Base-by-base conservation (phyloP, 768 basidiomycete genomes). In the Tylopilus rubrobrunneus region DNA sequence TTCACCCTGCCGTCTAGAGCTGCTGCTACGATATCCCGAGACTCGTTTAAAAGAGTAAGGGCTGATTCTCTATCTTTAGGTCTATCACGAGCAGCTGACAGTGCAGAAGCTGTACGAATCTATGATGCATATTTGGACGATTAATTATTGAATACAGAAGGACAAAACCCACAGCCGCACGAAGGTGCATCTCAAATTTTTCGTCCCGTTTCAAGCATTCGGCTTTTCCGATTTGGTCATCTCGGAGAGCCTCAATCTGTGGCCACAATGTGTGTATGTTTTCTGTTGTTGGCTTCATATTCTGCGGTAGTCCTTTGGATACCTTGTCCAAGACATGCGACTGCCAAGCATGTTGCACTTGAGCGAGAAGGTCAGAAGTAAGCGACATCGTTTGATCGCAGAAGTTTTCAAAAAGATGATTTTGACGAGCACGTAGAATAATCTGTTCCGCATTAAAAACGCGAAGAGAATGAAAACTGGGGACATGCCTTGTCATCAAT, bases 401-500 rank as follows among this genome's bases (percentile, higher is more conserved):
- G 52, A 89, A 87, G 14, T 73, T 78, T 7, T 89, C 80, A 21
- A 89, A 67, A 17, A 92, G 77, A 62, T 89, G 75, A 51, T 83
- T 84, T 71, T 86, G 92, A 25, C 97, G 84, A 9, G 96, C 92
- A 39, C 95, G 85, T 39, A 89, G 69, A 62, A 98, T 98, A 68
- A 98, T 99, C 97, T 98, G 61, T 8, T 33, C 36, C n/a, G 4
- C 29, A 34, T 64, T 37, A 60, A 49, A 29, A 31, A 51, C 25
- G 28, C 28, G 21, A 45, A 46, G 25, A 49, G 1, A 43, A 52
- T 41, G 23, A 37, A 48, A 45, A 46, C n/a, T 5, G 45, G 39
- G 19, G 17, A 55, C 75, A 49, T 55, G 90, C 96, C 84, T 99
- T 99, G 80, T 98, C 97, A 65, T 99, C 97, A 56, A 99, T 97